A percentile compares a stretch with the other conserved stretches of the same genome.
phyloP scores from a whole-genome alignment of 2,329 filamentous ascomycete species.

The Zymoseptoria crescenta region DNA sequence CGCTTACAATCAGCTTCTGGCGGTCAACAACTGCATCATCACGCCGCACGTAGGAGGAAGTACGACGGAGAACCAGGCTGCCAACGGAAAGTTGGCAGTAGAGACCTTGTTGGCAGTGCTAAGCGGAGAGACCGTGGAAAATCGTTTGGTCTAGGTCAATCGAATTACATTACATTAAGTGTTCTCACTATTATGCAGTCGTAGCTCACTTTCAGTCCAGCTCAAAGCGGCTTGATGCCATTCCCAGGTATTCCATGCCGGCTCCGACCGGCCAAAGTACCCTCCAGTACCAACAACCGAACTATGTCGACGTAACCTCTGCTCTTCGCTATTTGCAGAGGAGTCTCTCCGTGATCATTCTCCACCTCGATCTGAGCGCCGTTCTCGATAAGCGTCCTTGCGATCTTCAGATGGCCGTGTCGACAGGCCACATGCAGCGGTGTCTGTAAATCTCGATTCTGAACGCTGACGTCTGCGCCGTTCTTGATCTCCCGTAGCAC shows the following conservation, averaged over 20 bases:
- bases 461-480: background rate
- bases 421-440: background rate
- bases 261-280: background rate
- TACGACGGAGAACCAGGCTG: constrained; percentile 33
- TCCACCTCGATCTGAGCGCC: background rate
- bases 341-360: background rate
- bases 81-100: constrained; percentile 31
- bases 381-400: background rate
- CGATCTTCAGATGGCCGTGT: background rate
- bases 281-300: background rate
- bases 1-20: constrained; percentile 20
- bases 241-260: background rate
- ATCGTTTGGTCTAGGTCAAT: constrained; percentile 7
- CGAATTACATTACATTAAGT: background rate
- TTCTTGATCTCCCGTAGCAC: background rate
- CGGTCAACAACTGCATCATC: constrained; percentile 28
- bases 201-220: background rate
- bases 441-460: background rate
- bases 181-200: background rate
- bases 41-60: constrained; percentile 43
- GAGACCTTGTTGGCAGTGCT: constrained; percentile 21
- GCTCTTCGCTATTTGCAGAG: background rate
- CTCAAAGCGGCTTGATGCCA: background rate
- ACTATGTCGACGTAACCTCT: background rate
- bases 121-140: constrained; percentile 9